phyloP scores from a whole-genome alignment of 1,284 basidiomycete genomes.

The Malassezia globosa region DNA sequence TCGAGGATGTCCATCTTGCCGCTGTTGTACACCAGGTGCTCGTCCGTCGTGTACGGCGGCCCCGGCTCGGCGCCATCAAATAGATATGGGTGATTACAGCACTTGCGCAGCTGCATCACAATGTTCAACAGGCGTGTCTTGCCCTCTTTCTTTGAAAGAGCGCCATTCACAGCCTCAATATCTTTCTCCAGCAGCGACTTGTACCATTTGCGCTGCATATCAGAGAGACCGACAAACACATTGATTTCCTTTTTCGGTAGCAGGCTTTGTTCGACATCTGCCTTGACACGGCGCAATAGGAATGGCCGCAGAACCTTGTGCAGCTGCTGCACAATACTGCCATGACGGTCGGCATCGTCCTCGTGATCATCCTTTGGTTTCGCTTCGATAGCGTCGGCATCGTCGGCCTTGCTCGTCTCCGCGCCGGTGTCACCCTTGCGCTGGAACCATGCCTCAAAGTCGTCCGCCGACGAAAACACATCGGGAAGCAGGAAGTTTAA shows the following conservation, averaged over 20 bases:
- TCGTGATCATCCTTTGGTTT: no score
- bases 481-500: conserved; percentile 63
- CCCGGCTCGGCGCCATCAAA: conserved; percentile 64
- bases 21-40: conserved; percentile 84
- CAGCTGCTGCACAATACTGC: conserved; percentile 84
- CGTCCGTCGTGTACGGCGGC: conserved; percentile 94
- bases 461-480: conserved; percentile 51
- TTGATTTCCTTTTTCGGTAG: conserved; percentile 99
- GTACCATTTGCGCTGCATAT: conserved; percentile 93
- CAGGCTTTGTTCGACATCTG: conserved; percentile 91
- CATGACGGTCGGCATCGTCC: conserved; percentile 51
- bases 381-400: no score
- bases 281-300: conserved; percentile 84
- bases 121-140: conserved; percentile 97
- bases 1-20: conserved; percentile 98
- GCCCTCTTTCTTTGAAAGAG: conserved; percentile 74
- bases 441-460: conserved; percentile 68
- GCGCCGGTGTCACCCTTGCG: conserved; percentile 30
- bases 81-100: conserved; percentile 56
- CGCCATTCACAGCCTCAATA: conserved; percentile 84
- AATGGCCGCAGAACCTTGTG: conserved; percentile 95
- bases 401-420: conserved; percentile 54
- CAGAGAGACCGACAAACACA: conserved; percentile 90
- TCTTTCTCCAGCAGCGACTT: conserved; percentile 79
- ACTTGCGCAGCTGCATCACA: conserved; percentile 78